Conservation (phyloP, 805 yeast species). For the Starmerella vaccinii region DNA sequence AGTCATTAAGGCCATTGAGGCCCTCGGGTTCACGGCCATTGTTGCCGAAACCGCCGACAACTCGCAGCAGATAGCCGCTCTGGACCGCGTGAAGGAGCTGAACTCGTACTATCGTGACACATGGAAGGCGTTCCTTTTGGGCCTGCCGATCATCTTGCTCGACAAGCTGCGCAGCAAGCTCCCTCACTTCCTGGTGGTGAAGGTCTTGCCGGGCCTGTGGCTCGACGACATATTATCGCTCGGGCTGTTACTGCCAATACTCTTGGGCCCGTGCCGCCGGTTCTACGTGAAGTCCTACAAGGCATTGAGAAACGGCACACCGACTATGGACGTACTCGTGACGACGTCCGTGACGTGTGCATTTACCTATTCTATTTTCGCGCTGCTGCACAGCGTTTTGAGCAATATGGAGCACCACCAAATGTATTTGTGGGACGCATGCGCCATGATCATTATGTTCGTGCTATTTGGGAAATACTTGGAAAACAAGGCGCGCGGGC, state of each 20-base stretch:
- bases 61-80: constrained; percentile 55
- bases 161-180: constrained; percentile 35
- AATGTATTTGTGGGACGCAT: constrained; percentile 61
- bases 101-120: constrained; percentile 56
- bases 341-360: constrained; percentile 73
- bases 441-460: constrained; percentile 72
- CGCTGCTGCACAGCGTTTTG: constrained; percentile 40
- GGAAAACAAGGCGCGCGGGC: constrained; percentile 87
- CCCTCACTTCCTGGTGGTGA: constrained; percentile 32
- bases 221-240: constrained; percentile 55
- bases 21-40: constrained; percentile 45
- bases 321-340: constrained; percentile 89
- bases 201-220: constrained; percentile 50
- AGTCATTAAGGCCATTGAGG: constrained; percentile 44
- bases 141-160: constrained; percentile 47
- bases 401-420: constrained; percentile 29
- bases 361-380: constrained; percentile 57
- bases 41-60: constrained; percentile 43
- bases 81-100: constrained; percentile 64
- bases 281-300: constrained; percentile 57
- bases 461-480: constrained; percentile 84
- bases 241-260: constrained; percentile 47
- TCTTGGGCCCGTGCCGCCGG: constrained; percentile 54
- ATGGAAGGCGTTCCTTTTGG: constrained; percentile 42
- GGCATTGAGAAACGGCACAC: constrained; percentile 56